Conservation (phyloP, 2,329 filamentous ascomycete species). For the Fusarium dimerum region DNA sequence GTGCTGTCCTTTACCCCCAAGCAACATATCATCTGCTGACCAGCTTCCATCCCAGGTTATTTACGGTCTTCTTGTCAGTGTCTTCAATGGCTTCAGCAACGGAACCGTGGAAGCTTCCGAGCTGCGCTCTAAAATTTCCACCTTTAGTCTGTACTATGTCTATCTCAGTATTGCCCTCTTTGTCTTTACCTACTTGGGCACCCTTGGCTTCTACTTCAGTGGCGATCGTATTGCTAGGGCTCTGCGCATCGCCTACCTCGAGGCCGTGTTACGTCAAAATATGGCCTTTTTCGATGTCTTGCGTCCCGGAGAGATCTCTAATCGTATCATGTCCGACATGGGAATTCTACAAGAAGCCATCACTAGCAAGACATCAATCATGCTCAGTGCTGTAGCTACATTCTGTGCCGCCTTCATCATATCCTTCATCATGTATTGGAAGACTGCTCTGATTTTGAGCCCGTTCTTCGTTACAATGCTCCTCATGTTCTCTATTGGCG, state of each 20-base stretch:
- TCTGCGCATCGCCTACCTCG: slow-evolving; percentile 45
- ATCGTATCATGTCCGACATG: slow-evolving; percentile 73
- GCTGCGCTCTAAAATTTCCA: too few species aligned
- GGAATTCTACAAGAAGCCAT: slow-evolving; percentile 84
- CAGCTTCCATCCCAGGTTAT: too few species aligned
- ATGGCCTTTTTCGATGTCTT: slow-evolving; percentile 51
- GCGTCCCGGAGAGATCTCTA: slow-evolving; percentile 35
- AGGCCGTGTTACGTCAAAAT: slow-evolving; percentile 47
- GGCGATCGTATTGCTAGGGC: slow-evolving; percentile 38
- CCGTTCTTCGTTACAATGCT: slow-evolving; percentile 74
- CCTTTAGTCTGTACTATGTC: slow-evolving; percentile 36
- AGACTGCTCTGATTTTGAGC: slow-evolving; percentile 75
- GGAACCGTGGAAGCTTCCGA: too few species aligned
- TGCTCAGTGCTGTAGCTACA: slow-evolving; percentile 66
- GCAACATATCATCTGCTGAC: too few species aligned
- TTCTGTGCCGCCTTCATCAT: slow-evolving; percentile 82
- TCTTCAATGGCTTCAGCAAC: too few species aligned
- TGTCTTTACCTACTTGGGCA: slow-evolving; percentile 69
- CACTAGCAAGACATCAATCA: slow-evolving; percentile 75
- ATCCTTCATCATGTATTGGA: slow-evolving; percentile 81
- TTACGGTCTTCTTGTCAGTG: too few species aligned
- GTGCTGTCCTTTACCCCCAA: too few species aligned
- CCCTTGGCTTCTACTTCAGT: slow-evolving; percentile 70
- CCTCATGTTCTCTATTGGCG: slow-evolving; percentile 66
- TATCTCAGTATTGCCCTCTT: slow-evolving; percentile 79